These are phyloP conservation scores for Arthrobotrys sphaeroides DNA, from an alignment of 2,329 filamentous ascomycete genomes.

Conservation along the genomic window DNA sequence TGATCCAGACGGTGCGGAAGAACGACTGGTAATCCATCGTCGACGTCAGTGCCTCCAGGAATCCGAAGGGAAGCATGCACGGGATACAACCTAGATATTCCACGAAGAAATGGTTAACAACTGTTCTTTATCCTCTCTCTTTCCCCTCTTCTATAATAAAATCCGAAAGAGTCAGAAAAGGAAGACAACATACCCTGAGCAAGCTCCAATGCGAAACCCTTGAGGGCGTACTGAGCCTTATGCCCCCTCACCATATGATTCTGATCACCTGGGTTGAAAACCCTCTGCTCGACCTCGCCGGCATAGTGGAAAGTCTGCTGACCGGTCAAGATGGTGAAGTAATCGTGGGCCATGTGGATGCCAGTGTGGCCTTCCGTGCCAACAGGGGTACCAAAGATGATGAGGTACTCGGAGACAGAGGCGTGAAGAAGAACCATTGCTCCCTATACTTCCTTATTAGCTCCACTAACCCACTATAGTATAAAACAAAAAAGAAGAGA, in stretches of 20 bases:
- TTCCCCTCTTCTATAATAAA: neutral
- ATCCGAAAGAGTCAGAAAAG: slow-evolving; percentile 50
- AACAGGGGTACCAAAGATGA: slow-evolving; percentile 83
- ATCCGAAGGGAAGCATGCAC: slow-evolving; percentile 90
- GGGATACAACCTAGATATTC: slow-evolving; percentile 79
- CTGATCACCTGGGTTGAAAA: slow-evolving; percentile 74
- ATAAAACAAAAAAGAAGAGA: neutral
- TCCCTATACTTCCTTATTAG: slow-evolving; percentile 63
- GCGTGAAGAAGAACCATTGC: slow-evolving; percentile 90
- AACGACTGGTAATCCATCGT: slow-evolving; percentile 87
- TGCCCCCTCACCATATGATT: slow-evolving; percentile 77
- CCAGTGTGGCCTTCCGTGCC: slow-evolving; percentile 90
- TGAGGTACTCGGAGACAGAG: slow-evolving; percentile 87
- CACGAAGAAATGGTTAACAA: neutral
- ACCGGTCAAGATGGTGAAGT: slow-evolving; percentile 88
- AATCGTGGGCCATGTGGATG: slow-evolving; percentile 90
- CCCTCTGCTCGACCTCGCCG: slow-evolving; percentile 73
- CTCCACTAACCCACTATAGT: neutral
- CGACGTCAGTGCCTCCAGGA: slow-evolving; percentile 79
- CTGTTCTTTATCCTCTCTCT: neutral
- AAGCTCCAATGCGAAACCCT: slow-evolving; percentile 80
- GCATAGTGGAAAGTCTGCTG: slow-evolving; percentile 79
- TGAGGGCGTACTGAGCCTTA: slow-evolving; percentile 83
- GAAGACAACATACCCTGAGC: slow-evolving; percentile 63
- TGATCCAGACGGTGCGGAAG: slow-evolving; percentile 79